These are phyloP conservation scores for Suillus plorans DNA, from an alignment of 768 basidiomycete species.

Conservation along the genomic window DNA sequence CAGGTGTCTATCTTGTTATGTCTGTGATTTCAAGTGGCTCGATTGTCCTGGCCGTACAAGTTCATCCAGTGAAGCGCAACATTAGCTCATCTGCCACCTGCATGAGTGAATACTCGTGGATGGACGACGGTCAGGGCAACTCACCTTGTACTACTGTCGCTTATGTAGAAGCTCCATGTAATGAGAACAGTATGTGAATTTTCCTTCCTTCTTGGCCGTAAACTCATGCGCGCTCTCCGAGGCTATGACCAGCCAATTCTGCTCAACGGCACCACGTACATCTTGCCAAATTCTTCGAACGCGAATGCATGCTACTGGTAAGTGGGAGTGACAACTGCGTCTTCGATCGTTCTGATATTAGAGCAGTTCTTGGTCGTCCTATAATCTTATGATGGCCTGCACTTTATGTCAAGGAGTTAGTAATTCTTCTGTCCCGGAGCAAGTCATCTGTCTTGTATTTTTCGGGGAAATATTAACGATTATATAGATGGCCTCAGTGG, in stretches of 20 bases:
- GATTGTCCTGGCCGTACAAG: conserved; percentile 4
- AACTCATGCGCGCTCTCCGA: not conserved
- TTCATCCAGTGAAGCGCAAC: conserved; percentile 13
- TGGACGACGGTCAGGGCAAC: conserved; percentile 18
- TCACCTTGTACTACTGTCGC: conserved; percentile 26
- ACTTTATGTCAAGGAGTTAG: conserved; percentile 45
- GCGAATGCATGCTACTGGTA: conserved; percentile 31
- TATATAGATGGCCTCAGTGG: conserved; percentile 23
- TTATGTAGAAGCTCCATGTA: conserved; percentile 30
- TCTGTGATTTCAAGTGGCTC: not conserved
- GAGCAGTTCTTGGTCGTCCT: conserved; percentile 54
- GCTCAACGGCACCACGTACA: conserved; percentile 13
- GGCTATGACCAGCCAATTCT: conserved; percentile 28
- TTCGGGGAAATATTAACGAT: not conserved
- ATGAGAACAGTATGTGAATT: conserved; percentile 21
- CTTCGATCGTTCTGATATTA: not conserved
- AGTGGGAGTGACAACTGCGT: not conserved
- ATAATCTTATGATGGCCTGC: conserved; percentile 55
- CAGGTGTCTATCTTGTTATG: not conserved
- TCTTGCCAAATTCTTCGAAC: conserved; percentile 22
- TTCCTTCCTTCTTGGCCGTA: not conserved
- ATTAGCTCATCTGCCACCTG: conserved; percentile 19
- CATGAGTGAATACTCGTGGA: conserved; percentile 20
- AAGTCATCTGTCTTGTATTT: conserved; percentile 14
- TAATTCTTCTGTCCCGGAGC: conserved; percentile 24